Conservation (phyloP, 2,329 filamentous ascomycete species). For the Fusarium beomiforme region DNA sequence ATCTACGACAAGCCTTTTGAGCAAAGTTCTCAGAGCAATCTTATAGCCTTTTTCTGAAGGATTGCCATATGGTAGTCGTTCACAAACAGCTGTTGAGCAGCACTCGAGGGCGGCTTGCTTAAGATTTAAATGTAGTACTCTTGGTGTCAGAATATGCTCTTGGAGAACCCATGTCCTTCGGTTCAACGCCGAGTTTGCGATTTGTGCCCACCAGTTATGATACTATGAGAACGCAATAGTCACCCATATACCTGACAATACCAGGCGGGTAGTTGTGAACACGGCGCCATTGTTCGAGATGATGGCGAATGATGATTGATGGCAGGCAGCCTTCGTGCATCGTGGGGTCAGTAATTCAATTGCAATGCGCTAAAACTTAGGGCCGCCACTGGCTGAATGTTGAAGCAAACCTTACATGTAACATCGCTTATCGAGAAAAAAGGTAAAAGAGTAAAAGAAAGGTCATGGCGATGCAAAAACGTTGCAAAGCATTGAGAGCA, state of each 20-base stretch:
- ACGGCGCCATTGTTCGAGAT: neutral
- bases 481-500: neutral
- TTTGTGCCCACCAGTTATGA: slow-evolving; percentile 11
- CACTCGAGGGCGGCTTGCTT: slow-evolving; percentile 24
- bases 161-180: slow-evolving; percentile 19
- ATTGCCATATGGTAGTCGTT: slow-evolving; percentile 9
- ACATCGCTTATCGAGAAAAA: too few relatives aligned
- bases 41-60: neutral
- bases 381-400: neutral
- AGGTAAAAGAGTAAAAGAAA: too few relatives aligned
- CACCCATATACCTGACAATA: neutral
- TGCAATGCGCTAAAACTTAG: neutral
- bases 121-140: slow-evolving; percentile 16
- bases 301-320: neutral
- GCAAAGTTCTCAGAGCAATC: neutral
- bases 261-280: neutral
- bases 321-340: neutral
- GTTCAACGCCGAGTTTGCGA: slow-evolving; percentile 4
- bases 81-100: neutral
- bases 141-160: slow-evolving; percentile 12
- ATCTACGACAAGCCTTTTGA: neutral
- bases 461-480: neutral
- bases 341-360: neutral
- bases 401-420: too few relatives aligned
- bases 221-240: slow-evolving; percentile 1